Evolutionary conservation across 495 filamentous ascomycete genomes (phyloP), one percentile per base, ranked within the genome.

Genomic region (Entonaema liquescens): DNA sequence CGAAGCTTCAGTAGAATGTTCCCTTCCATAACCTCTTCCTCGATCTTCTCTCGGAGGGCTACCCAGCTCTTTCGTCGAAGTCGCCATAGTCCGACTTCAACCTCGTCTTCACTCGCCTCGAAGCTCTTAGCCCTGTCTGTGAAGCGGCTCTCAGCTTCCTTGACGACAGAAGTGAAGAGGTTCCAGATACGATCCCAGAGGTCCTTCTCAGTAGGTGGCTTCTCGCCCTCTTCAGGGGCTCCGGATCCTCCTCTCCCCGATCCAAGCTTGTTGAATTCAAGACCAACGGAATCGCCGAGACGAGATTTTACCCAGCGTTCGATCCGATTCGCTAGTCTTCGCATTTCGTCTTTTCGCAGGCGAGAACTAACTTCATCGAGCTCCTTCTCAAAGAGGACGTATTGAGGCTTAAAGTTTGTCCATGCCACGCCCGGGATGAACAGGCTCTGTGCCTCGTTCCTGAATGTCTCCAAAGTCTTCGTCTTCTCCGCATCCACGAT

Each of bases 101-200:
- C 93, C 78, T 99, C 95, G 40, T 94, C 93, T 59, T 92, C 83
- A 65, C 88, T 93, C 19, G 95, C 96, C 78, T 98, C 93, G 76
- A 98, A 97, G 82, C 93, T 95, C 75, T 89, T 90, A 19, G 95
- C 94, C 54, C 95, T 87, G 60, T 94, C 93, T 8, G 91, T 86
- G 77, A 99, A 99, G 53, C 93, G 86, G 11, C 83, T 83, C 74
- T 97, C 92, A 15, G 95, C 96, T 69, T 97, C 92, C 13, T 87
- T 83, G 33, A 98, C 94, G n/a, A 93, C 91, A 25, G 90, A 84
- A 17, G 85, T 89, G 78, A 98, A 99, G 52, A 92, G 85, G 42
- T 83, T 89, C 95, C 95, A 99, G 66, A 98, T 90, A 25, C 96
- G 90, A 79, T 99, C 96, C 95, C 95, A 99, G 19, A 99, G 89